These are phyloP conservation scores for Postia placenta DNA, from an alignment of 768 basidiomycete genomes.

Conservation along the genomic window DNA sequence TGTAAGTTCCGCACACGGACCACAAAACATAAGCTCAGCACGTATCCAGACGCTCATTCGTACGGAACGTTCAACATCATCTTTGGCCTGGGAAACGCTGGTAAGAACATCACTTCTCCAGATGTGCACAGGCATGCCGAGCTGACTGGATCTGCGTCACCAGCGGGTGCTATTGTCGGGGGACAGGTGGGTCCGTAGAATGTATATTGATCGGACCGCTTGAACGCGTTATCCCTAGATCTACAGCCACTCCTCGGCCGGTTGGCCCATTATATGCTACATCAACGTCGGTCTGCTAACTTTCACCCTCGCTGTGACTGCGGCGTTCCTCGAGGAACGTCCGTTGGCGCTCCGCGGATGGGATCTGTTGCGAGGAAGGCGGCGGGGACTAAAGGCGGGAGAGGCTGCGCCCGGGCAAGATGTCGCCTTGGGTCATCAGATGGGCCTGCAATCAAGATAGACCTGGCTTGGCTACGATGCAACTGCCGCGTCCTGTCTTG, in stretches of 20 bases:
- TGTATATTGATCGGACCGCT: too few relatives aligned
- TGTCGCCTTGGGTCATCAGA: too few relatives aligned
- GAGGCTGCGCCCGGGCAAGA: too few relatives aligned
- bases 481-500: too few relatives aligned
- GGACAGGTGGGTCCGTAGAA: conserved; percentile 44
- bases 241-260: neutral
- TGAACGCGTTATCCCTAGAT: neutral
- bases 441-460: too few relatives aligned
- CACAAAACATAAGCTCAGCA: neutral
- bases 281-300: neutral
- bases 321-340: neutral
- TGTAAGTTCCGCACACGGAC: conserved; percentile 36
- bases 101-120: conserved; percentile 31
- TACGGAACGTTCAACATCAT: conserved; percentile 72
- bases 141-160: too few relatives aligned
- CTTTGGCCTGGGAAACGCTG: conserved; percentile 56
- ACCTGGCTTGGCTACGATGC: too few relatives aligned
- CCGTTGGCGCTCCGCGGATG: too few relatives aligned
- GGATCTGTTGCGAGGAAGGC: too few relatives aligned
- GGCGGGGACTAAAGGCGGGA: too few relatives aligned
- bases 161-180: conserved; percentile 66
- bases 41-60: conserved; percentile 54
- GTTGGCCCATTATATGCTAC: neutral
- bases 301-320: neutral
- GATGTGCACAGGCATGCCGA: neutral